Conservation (phyloP, 202 grass and related monocot genomes). For the Setaria italica region DNA sequence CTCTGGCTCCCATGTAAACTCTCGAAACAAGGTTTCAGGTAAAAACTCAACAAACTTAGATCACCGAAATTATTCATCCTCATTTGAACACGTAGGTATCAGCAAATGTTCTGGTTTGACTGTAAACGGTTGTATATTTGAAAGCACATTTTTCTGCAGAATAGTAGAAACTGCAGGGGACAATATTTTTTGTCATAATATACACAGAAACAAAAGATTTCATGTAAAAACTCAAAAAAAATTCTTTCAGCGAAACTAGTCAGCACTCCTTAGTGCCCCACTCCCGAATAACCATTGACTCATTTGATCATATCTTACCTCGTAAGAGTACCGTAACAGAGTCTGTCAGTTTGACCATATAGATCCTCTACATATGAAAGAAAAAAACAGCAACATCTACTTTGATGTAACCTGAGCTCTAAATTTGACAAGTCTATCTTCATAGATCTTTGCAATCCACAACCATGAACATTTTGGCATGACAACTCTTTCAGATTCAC, state of each 20-base stretch:
- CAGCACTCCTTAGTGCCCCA: too few species aligned
- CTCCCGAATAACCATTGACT: too few species aligned
- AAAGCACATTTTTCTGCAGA: too few species aligned
- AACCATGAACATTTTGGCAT: background rate
- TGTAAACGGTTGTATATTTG: too few species aligned
- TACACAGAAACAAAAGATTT: too few species aligned
- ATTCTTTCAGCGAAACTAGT: too few species aligned
- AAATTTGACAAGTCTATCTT: background rate
- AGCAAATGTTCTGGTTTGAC: background rate
- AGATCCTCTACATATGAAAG: background rate
- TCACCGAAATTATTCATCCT: background rate
- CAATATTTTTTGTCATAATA: too few species aligned
- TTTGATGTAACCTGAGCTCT: conserved; percentile 27
- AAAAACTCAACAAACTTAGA: background rate
- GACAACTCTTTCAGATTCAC: background rate
- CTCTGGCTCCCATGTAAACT: background rate
- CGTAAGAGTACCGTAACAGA: too few species aligned
- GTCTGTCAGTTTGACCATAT: background rate
- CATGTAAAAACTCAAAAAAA: too few species aligned
- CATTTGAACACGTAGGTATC: background rate
- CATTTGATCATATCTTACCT: too few species aligned
- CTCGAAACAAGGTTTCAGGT: background rate
- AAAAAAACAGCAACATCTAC: background rate
- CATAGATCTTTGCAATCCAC: conserved; percentile 1
- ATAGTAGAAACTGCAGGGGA: too few species aligned